These are phyloP conservation scores for Chiua virens DNA, from an alignment of 768 basidiomycete genomes.

Conservation along the genomic window DNA sequence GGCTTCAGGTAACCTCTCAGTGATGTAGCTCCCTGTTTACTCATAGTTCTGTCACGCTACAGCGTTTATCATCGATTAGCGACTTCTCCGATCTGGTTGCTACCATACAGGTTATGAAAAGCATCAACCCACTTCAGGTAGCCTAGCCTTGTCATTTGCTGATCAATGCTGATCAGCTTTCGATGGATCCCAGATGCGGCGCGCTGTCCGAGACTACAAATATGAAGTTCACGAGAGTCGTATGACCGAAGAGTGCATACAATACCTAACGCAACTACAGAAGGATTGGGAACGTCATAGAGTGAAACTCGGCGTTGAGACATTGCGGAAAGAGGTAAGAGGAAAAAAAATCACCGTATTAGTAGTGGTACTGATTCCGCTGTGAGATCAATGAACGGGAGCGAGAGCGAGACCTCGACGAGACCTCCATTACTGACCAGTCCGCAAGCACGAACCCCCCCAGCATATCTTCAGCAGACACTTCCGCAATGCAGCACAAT, in stretches of 20 bases:
- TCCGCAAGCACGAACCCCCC: constrained; percentile 31
- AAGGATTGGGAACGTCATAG: constrained; percentile 97
- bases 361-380: constrained; percentile 4
- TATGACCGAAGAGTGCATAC: constrained; percentile 94
- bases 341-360: background rate
- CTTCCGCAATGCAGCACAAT: constrained; percentile 44
- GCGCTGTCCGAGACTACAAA: constrained; percentile 89
- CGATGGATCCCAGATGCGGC: constrained; percentile 65
- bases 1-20: constrained; percentile 67
- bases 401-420: constrained; percentile 35
- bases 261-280: constrained; percentile 93
- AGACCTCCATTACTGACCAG: constrained; percentile 39
- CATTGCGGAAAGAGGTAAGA: constrained; percentile 75
- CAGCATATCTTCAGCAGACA: constrained; percentile 35
- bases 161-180: background rate
- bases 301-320: constrained; percentile 83
- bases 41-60: constrained; percentile 4
- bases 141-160: background rate
- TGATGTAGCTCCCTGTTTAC: background rate
- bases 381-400: constrained; percentile 65
- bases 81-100: constrained; percentile 88
- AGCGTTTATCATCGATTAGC: constrained; percentile 84
- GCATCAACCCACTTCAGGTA: constrained; percentile 91
- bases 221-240: constrained; percentile 90
- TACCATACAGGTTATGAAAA: constrained; percentile 83